These are phyloP conservation scores for Peronospora farinosa DNA, from an alignment of 352 stramenopile genomes.

Conservation along the genomic window DNA sequence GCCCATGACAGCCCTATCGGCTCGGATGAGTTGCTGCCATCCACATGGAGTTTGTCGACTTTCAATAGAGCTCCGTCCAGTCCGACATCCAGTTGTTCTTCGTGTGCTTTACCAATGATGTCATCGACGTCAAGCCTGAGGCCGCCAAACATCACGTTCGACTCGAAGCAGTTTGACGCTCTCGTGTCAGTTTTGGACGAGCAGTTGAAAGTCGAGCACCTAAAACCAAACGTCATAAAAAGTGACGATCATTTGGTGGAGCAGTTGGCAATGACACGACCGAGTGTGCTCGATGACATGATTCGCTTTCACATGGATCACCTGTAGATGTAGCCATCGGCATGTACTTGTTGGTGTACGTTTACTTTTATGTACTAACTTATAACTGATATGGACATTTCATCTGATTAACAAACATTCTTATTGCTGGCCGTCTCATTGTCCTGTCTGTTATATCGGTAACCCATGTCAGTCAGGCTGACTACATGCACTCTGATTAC, in stretches of 20 bases:
- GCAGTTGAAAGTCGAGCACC: conserved; percentile 18
- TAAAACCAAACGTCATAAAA: background rate
- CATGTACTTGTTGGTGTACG: background rate
- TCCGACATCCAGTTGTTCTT: conserved; percentile 15
- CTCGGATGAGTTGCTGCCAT: conserved; percentile 20
- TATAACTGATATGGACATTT: background rate
- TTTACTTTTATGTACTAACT: background rate
- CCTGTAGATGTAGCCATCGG: conserved; percentile 6
- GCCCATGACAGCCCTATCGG: conserved; percentile 27
- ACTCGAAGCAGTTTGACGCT: conserved; percentile 33
- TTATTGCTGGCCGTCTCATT: background rate
- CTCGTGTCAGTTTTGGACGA: conserved; percentile 38
- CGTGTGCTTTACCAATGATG: conserved; percentile 10
- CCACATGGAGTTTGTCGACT: no score
- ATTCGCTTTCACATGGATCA: conserved; percentile 40
- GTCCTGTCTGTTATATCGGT: background rate
- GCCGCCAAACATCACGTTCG: conserved; percentile 12
- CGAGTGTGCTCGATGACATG: conserved; percentile 41
- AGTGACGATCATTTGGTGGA: conserved; percentile 3
- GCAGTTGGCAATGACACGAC: background rate
- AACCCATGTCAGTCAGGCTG: background rate
- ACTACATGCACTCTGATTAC: conserved; percentile 7
- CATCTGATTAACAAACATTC: background rate
- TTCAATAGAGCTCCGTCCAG: conserved; percentile 9
- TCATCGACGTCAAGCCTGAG: conserved; percentile 8